Evolutionary conservation across 805 yeast species (phyloP).

Genomic region (Ogataea saltuana): DNA sequence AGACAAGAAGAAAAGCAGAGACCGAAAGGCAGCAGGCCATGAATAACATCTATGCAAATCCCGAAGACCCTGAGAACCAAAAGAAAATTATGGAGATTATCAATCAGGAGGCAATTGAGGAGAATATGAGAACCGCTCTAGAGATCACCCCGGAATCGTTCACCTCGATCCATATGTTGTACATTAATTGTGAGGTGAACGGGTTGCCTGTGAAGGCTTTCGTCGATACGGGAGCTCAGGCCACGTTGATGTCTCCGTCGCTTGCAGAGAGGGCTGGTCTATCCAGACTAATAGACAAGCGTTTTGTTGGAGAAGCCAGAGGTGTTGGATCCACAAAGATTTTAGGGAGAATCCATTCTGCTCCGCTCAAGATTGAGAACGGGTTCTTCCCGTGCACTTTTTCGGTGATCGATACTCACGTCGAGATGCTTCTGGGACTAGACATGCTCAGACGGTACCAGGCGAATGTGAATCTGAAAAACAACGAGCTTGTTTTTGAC

Average conservation of each 20-base stretch:
- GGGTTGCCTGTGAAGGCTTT: conserved; percentile 84
- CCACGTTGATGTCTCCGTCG: conserved; percentile 76
- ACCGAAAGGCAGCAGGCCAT: conserved; percentile 40
- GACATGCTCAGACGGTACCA: conserved; percentile 91
- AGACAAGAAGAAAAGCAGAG: conserved; percentile 22
- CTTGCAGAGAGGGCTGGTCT: conserved; percentile 76
- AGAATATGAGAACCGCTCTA: conserved; percentile 74
- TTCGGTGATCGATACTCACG: conserved; percentile 67
- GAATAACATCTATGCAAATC: conserved; percentile 55
- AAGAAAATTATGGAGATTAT: conserved; percentile 64
- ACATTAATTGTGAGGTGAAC: conserved; percentile 74
- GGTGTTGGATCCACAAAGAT: conserved; percentile 88
- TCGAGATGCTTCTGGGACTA: conserved; percentile 80
- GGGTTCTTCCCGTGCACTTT: conserved; percentile 66
- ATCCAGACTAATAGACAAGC: conserved; percentile 69
- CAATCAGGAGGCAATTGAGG: conserved; percentile 72
- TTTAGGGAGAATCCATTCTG: conserved; percentile 84
- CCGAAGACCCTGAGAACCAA: conserved; percentile 71
- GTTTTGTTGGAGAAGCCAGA: conserved; percentile 78
- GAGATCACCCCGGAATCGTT: conserved; percentile 92
- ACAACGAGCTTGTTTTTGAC: conserved; percentile 68
- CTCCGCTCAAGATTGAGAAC: conserved; percentile 76
- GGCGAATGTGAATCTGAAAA: conserved; percentile 73
- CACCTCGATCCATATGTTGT: conserved; percentile 80
- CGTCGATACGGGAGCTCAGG: conserved; percentile 96